phyloP scores from a whole-genome alignment of 2,329 filamentous ascomycete genomes.

The Colletotrichum agaves region DNA sequence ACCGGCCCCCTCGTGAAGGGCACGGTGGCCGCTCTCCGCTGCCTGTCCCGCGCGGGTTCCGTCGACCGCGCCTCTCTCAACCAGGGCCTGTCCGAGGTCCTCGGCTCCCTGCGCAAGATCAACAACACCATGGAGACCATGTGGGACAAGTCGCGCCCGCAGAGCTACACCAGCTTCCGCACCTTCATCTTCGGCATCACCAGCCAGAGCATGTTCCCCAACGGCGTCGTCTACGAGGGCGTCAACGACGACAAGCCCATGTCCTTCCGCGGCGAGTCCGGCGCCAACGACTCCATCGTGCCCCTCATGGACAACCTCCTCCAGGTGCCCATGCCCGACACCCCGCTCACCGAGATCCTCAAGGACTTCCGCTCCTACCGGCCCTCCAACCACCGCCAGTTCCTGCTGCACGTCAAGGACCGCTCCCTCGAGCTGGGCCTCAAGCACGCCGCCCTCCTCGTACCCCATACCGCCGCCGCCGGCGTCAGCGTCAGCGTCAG shows the following conservation, averaged over 20 bases:
- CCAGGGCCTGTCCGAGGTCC: constrained; percentile 68
- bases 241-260: constrained; percentile 76
- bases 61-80: constrained; percentile 63
- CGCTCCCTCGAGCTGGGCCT: constrained; percentile 61
- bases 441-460: constrained; percentile 66
- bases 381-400: constrained; percentile 87
- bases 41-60: constrained; percentile 43
- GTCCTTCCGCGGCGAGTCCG: constrained; percentile 90
- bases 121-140: constrained; percentile 88
- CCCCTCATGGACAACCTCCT: constrained; percentile 90
- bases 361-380: constrained; percentile 90
- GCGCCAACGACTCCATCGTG: constrained; percentile 94
- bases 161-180: constrained; percentile 87
- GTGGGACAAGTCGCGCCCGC: constrained; percentile 89
- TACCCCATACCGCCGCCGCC: constrained; percentile 27
- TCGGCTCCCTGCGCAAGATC: constrained; percentile 74
- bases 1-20: constrained; percentile 82
- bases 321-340: constrained; percentile 87
- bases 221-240: constrained; percentile 90
- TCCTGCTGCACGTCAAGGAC: constrained; percentile 76
- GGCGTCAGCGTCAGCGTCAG: constrained; percentile 39
- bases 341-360: constrained; percentile 88
- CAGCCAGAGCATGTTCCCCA: constrained; percentile 91
- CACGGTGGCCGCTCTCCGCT: constrained; percentile 68
- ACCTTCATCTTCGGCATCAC: constrained; percentile 99